Evolutionary conservation across 352 stramenopile genomes (phyloP).

Genomic region (Phytophthora tubulina): DNA sequence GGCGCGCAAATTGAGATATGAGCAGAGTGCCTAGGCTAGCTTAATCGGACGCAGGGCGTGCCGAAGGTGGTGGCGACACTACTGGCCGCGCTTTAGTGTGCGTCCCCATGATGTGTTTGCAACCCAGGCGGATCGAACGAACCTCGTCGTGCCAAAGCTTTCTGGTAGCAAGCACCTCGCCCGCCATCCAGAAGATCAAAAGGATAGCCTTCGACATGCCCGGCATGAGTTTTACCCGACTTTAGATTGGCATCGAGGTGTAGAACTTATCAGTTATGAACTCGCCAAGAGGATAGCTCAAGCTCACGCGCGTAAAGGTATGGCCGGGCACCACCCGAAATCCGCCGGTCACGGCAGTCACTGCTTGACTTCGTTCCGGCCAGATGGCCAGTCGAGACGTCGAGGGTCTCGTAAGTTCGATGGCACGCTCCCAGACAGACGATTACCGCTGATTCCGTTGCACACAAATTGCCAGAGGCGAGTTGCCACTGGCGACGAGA

Average conservation of each 20-base stretch:
- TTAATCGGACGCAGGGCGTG: constrained; percentile 5
- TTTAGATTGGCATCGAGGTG: not conserved
- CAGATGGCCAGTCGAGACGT: constrained; percentile 8
- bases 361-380: constrained; percentile 14
- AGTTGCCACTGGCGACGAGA: too few species aligned
- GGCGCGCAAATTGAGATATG: constrained; percentile 29
- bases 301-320: constrained; percentile 27
- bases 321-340: constrained; percentile 22
- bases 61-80: not conserved
- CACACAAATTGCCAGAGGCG: too few species aligned
- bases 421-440: too few species aligned
- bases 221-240: not conserved
- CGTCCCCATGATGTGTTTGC: constrained; percentile 21
- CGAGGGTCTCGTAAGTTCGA: not conserved
- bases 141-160: constrained; percentile 17
- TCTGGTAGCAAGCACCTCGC: not conserved
- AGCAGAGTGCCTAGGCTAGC: constrained; percentile 17
- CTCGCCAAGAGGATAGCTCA: constrained; percentile 22
- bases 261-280: constrained; percentile 7
- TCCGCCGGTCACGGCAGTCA: constrained; percentile 12
- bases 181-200: constrained; percentile 14
- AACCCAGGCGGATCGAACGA: constrained; percentile 32
- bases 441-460: too few species aligned
- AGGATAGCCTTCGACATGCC: constrained; percentile 3
- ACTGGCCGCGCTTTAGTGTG: not conserved